phyloP scores from a whole-genome alignment of 1,284 basidiomycete species.

The Austroboletus niveus region DNA sequence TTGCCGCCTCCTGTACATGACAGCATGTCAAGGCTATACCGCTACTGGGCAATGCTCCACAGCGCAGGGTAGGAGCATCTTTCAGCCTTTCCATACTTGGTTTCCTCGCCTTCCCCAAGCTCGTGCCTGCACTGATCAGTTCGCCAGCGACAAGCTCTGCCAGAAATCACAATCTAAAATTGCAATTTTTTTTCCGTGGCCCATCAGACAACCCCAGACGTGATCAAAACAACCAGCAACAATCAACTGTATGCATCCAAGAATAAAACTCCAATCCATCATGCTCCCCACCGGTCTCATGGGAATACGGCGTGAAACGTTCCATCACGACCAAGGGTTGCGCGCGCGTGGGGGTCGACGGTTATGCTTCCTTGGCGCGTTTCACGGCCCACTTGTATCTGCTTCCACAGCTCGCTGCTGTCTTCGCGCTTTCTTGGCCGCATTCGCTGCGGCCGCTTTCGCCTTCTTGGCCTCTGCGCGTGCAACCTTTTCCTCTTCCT shows the following conservation, averaged over 20 bases:
- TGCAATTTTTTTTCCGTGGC: slow-evolving; percentile 1
- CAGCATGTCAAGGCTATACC: slow-evolving; percentile 24
- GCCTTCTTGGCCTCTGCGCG: slow-evolving; percentile 82
- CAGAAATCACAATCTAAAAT: slow-evolving; percentile 7
- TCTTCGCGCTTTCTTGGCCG: slow-evolving; percentile 85
- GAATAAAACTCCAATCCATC: background rate
- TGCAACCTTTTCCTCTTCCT: slow-evolving; percentile 42
- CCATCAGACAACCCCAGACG: slow-evolving; percentile 1
- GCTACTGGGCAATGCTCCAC: slow-evolving; percentile 18
- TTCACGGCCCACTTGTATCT: slow-evolving; percentile 14
- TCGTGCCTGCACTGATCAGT: slow-evolving; percentile 5
- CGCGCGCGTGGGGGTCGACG: background rate
- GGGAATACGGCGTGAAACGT: slow-evolving; percentile 3
- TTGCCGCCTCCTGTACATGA: slow-evolving; percentile 24
- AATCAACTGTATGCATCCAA: slow-evolving; percentile 1
- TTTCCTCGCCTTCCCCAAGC: background rate
- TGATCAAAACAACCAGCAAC: slow-evolving; percentile 1
- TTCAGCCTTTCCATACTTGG: slow-evolving; percentile 6
- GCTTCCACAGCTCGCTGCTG: slow-evolving; percentile 32
- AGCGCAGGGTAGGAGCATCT: slow-evolving; percentile 12
- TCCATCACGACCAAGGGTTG: background rate
- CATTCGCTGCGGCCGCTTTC: slow-evolving; percentile 82
- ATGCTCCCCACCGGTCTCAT: background rate
- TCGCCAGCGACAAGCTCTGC: slow-evolving; percentile 1
- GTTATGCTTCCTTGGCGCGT: background rate